phyloP scores from a whole-genome alignment of 441 rosid genomes.

The Euphorbia celastroides region DNA sequence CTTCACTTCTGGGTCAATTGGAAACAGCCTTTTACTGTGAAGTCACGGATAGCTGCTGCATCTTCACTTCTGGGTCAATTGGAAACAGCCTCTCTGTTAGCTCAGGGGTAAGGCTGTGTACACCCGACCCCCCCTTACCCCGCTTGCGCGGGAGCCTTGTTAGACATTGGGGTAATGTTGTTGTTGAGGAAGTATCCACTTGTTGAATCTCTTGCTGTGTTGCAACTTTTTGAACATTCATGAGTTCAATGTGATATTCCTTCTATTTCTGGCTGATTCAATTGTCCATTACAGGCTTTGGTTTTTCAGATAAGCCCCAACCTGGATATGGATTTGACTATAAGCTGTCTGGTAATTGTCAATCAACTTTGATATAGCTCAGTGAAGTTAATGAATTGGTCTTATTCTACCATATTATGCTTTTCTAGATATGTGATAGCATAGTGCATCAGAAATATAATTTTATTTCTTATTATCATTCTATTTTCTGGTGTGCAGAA shows the following conservation, averaged over 20 bases:
- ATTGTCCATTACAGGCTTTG: conserved; percentile 54
- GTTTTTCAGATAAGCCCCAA: conserved; percentile 94
- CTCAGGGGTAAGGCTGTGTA: too few species aligned
- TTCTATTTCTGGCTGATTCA: neutral
- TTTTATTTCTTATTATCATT: neutral
- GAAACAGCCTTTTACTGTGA: too few species aligned
- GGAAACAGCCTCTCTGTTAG: too few species aligned
- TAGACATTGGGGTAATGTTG: neutral
- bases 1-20: too few species aligned
- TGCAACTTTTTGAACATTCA: neutral
- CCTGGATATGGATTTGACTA: conserved; percentile 86
- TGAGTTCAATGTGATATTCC: neutral
- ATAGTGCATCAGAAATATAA: neutral
- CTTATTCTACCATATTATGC: neutral
- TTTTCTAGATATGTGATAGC: neutral
- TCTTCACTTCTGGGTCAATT: too few species aligned
- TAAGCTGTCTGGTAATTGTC: conserved; percentile 58
- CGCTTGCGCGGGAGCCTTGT: neutral
- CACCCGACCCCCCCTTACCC: too few species aligned
- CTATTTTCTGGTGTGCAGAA: conserved; percentile 39
- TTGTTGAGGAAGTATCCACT: neutral
- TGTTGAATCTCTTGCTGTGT: neutral
- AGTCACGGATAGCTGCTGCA: too few species aligned
- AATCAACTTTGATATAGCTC: conserved; percentile 12
- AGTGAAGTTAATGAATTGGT: neutral